Percentiles rank a stretch among this genome's conserved stretches.
phyloP scores from a whole-genome alignment of 495 filamentous ascomycete species.

The Penicillium angulare region DNA sequence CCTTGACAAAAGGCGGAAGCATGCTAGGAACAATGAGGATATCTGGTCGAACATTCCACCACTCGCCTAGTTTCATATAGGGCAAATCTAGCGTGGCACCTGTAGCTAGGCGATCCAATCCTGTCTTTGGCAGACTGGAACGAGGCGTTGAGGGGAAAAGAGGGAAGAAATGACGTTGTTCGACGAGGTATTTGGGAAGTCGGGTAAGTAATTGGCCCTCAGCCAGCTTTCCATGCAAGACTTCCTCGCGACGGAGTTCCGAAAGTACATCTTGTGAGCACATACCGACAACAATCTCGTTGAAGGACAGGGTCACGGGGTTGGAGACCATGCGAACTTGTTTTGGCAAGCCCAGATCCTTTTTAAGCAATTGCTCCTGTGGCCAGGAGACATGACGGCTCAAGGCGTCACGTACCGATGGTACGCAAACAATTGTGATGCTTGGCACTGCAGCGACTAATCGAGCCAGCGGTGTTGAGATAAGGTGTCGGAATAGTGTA shows the following conservation, averaged over 20 bases:
- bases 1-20: slow-evolving; percentile 83
- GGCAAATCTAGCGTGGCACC: slow-evolving; percentile 79
- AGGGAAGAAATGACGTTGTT: slow-evolving; percentile 88
- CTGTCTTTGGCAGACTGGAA: slow-evolving; percentile 60
- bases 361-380: slow-evolving; percentile 73
- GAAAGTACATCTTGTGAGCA: slow-evolving; percentile 80
- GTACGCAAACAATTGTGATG: slow-evolving; percentile 78
- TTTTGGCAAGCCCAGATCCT: slow-evolving; percentile 73
- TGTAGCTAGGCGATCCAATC: slow-evolving; percentile 51
- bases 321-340: slow-evolving; percentile 77
- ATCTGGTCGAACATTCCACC: slow-evolving; percentile 81
- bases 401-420: slow-evolving; percentile 81
- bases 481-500: slow-evolving; percentile 78
- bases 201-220: slow-evolving; percentile 63
- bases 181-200: slow-evolving; percentile 68
- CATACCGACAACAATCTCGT: slow-evolving; percentile 77
- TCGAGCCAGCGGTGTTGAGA: slow-evolving; percentile 63
- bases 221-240: slow-evolving; percentile 54
- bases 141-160: slow-evolving; percentile 77
- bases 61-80: slow-evolving; percentile 87
- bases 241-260: slow-evolving; percentile 75
- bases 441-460: slow-evolving; percentile 67
- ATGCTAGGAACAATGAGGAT: slow-evolving; percentile 80
- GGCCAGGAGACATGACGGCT: slow-evolving; percentile 86
- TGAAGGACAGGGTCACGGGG: slow-evolving; percentile 80